Conservation (phyloP, 768 basidiomycete species). For the Polyporus arcularius region DNA sequence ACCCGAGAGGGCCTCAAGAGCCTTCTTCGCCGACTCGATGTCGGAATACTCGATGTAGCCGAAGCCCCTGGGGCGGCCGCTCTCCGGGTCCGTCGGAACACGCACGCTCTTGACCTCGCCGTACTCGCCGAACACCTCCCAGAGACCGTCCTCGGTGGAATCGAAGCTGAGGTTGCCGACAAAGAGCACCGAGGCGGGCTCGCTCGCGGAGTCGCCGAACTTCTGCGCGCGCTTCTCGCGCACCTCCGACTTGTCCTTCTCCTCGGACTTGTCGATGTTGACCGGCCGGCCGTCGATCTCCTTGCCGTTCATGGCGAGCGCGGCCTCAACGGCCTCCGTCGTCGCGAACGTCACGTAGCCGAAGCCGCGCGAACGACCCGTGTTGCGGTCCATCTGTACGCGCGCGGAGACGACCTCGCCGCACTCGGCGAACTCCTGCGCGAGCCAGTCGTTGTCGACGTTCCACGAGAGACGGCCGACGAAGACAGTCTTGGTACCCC, state of each 20-base stretch:
- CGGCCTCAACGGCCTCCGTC: slow-evolving; percentile 73
- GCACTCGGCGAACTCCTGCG: slow-evolving; percentile 84
- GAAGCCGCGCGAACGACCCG: slow-evolving; percentile 83
- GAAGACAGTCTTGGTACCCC: slow-evolving; percentile 74
- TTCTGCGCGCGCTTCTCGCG: slow-evolving; percentile 72
- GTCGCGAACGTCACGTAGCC: slow-evolving; percentile 81
- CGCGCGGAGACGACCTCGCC: slow-evolving; percentile 89
- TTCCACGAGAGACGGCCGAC: slow-evolving; percentile 96
- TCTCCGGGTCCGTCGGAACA: slow-evolving; percentile 90
- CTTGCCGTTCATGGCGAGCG: slow-evolving; percentile 75
- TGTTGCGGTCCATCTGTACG: slow-evolving; percentile 83
- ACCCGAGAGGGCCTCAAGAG: slow-evolving; percentile 68
- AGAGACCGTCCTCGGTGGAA: slow-evolving; percentile 79
- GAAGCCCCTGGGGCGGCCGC: slow-evolving; percentile 91
- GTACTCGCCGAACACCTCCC: slow-evolving; percentile 88
- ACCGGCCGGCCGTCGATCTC: slow-evolving; percentile 92
- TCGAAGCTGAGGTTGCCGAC: slow-evolving; percentile 88
- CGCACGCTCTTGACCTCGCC: slow-evolving; percentile 85
- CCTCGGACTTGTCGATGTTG: slow-evolving; percentile 80
- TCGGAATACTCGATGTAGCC: slow-evolving; percentile 95
- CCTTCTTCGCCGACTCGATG: slow-evolving; percentile 77
- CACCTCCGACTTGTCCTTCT: slow-evolving; percentile 53
- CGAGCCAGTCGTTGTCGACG: slow-evolving; percentile 94
- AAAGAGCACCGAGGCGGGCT: slow-evolving; percentile 79
- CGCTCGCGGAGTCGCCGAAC: slow-evolving; percentile 70